phyloP scores from a whole-genome alignment of 768 basidiomycete species.

The Russula griseocarnosa region DNA sequence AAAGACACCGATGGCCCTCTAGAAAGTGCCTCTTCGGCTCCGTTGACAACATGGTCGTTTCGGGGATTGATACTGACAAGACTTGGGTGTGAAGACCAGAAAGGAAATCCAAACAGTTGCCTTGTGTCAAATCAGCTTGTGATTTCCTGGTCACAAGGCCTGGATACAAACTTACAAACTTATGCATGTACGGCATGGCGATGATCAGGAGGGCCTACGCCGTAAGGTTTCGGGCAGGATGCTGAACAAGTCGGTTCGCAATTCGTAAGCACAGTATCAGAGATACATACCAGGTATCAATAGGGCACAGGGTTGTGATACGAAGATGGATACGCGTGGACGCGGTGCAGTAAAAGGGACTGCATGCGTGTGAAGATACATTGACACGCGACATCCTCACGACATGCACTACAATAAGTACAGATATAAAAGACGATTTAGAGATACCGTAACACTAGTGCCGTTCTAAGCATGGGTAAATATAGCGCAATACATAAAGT shows the following conservation, averaged over 20 bases:
- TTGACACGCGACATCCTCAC: background rate
- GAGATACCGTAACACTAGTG: slow-evolving; percentile 6
- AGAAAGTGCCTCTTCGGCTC: background rate
- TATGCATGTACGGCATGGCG: slow-evolving; percentile 2
- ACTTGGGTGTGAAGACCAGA: background rate
- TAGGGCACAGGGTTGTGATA: background rate
- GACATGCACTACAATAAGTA: slow-evolving; percentile 3
- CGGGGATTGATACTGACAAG: background rate
- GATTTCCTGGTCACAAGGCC: background rate
- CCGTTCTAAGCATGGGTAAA: slow-evolving; percentile 6
- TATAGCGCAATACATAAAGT: slow-evolving; percentile 7
- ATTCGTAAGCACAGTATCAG: background rate
- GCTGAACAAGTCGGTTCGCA: background rate
- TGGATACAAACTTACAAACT: too few species aligned
- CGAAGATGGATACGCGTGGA: background rate
- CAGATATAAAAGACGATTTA: background rate
- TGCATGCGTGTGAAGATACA: too few species aligned
- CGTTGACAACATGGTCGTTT: background rate
- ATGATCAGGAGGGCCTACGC: background rate
- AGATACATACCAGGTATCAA: background rate
- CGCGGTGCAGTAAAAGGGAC: too few species aligned
- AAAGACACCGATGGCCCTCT: background rate
- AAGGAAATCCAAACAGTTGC: background rate
- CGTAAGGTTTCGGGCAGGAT: background rate
- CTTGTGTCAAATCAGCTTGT: background rate